These are phyloP conservation scores for Chlamydomonas reinhardtii DNA, from an alignment of 163 green algal species.

Conservation along the genomic window DNA sequence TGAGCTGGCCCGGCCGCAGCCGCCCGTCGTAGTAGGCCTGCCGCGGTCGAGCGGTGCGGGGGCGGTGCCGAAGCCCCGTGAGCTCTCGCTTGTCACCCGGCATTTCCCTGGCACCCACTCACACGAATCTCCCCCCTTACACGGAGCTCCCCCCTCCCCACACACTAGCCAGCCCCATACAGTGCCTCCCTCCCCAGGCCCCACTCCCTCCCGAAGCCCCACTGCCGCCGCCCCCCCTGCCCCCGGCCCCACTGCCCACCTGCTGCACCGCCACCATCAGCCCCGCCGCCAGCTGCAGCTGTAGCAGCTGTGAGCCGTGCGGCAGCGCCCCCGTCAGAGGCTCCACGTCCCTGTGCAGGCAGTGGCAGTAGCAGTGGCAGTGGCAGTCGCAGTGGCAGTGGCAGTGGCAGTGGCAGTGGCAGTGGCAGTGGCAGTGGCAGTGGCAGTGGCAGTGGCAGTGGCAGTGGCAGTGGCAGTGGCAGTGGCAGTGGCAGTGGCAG, in stretches of 20 bases:
- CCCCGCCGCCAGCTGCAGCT: conserved; percentile 34
- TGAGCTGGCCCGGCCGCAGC: conserved; percentile 2
- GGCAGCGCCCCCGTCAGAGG: not conserved
- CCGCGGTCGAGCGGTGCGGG: fast-evolving
- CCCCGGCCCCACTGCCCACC: not conserved
- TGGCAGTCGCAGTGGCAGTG: too few relatives aligned
- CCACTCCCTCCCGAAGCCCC: too few relatives aligned
- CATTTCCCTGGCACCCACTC: too few relatives aligned
- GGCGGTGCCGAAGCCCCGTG: too few relatives aligned
- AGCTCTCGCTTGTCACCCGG: too few relatives aligned
- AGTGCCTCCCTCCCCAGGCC: too few relatives aligned
- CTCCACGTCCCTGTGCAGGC: not conserved
- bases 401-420: not conserved
- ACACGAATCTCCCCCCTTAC: too few relatives aligned
- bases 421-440: not conserved
- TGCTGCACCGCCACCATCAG: conserved; percentile 13
- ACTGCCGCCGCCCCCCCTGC: not conserved
- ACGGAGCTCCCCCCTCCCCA: too few relatives aligned
- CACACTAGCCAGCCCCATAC: too few relatives aligned
- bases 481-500: not conserved
- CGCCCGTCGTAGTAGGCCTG: conserved; percentile 1
- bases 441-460: too few relatives aligned
- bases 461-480: not conserved
- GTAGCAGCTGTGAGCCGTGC: not conserved
- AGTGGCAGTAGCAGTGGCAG: not conserved